A percentile compares a stretch with the other conserved stretches of the same genome.
phyloP scores from a whole-genome alignment of 164 flowering plant species.

The Cinnamomum chago region DNA sequence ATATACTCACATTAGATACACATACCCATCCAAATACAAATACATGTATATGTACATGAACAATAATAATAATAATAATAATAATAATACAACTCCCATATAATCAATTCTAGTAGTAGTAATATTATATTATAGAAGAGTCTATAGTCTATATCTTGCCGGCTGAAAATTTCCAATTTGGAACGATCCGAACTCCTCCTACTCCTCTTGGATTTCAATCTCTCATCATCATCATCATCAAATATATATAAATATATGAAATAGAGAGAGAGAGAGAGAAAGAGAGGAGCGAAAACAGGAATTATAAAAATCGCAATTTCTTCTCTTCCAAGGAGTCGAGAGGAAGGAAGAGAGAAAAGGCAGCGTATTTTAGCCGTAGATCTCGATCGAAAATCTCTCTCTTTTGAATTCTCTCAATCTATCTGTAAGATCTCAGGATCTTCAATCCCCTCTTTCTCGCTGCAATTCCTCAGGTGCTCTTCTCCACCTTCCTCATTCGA shows the following conservation, averaged over 20 bases:
- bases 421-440: neutral
- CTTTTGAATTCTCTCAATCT: neutral
- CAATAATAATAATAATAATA: too few species aligned
- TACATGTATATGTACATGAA: too few species aligned
- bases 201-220: neutral
- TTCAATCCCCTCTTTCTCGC: neutral
- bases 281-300: neutral
- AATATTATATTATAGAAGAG: too few species aligned
- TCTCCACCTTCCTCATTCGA: too few species aligned
- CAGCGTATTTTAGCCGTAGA: neutral
- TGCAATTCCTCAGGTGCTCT: neutral
- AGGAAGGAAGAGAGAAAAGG: neutral
- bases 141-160: neutral
- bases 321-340: neutral
- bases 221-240: neutral
- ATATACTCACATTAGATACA: too few species aligned
- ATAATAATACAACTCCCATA: too few species aligned
- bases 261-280: neutral
- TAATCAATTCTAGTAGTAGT: too few species aligned
- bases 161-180: neutral
- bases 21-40: too few species aligned
- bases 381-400: neutral
- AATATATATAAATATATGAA: too few species aligned
- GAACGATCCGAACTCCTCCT: neutral
- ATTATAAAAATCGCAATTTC: neutral